Percentiles rank a stretch among this genome's conserved stretches.
Conservation (phyloP, 2,329 filamentous ascomycete genomes). For the Periconia sp. region DNA sequence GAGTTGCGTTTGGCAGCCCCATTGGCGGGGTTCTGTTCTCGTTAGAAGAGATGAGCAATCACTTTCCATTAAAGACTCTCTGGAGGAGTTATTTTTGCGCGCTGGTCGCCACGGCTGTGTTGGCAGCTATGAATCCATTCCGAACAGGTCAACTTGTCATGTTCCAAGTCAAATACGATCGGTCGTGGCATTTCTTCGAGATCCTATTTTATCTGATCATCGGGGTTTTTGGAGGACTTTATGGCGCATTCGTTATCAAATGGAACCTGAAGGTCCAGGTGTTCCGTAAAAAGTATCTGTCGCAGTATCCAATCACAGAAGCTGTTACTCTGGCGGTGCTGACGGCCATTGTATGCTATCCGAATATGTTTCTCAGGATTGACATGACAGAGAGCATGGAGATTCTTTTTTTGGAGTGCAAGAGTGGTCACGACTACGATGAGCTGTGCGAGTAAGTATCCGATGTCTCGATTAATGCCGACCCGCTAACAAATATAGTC, state of each 20-base stretch:
- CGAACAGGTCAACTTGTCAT: constrained; percentile 96
- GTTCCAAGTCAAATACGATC: constrained; percentile 96
- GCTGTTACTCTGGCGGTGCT: constrained; percentile 78
- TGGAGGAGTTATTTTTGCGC: constrained; percentile 99
- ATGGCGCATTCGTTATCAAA: constrained; percentile 96
- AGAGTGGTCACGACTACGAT: constrained; percentile 84
- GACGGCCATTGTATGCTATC: constrained; percentile 93
- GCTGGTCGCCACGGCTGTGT: constrained; percentile 86
- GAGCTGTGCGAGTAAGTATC: constrained; percentile 74
- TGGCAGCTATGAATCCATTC: constrained; percentile 97
- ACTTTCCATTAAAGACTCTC: constrained; percentile 95
- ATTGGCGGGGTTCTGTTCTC: constrained; percentile 97
- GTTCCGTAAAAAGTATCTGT: constrained; percentile 90
- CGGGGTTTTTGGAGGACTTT: constrained; percentile 89
- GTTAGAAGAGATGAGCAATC: constrained; percentile 94
- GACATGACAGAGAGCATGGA: constrained; percentile 99
- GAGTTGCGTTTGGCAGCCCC: constrained; percentile 94
- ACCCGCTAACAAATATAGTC: constrained; percentile 35
- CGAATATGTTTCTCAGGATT: constrained; percentile 90
- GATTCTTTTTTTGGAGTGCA: constrained; percentile 91
- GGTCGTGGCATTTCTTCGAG: constrained; percentile 98
- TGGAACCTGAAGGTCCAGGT: constrained; percentile 91
- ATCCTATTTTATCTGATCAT: constrained; percentile 88
- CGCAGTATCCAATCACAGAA: constrained; percentile 81
- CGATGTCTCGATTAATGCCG: background rate